Base-by-base conservation (phyloP, 2,329 filamentous ascomycete species). In the Amesomyces nigricolor region DNA sequence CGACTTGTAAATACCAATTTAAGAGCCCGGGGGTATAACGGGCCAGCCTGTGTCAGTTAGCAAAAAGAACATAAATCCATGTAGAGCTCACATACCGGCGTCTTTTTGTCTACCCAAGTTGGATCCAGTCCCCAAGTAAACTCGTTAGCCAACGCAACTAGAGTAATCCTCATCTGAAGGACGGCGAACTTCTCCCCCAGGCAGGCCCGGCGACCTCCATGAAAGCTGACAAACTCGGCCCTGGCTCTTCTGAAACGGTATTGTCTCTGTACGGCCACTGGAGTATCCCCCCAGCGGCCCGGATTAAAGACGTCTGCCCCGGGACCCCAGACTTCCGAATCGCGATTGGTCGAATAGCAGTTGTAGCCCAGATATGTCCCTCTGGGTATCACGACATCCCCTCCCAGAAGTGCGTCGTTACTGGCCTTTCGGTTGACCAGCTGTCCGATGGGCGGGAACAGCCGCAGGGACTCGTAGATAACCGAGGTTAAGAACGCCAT, bases 401-500 rank as follows among this genome's bases (percentile, higher is more conserved):
- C 59, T 16, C 57, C 57, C 2, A 61, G 43, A 16, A 57, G 22
- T 6, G 42, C 45, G 22, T 59, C 37, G 8, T 49, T 13, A 19
- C 38, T 46, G 2, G 54, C 51, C 13, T 45, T 69, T 5, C 75
- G 70, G 52, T 79, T 79, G 59, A 78, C 73, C 42, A 79, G 67
- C 56, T 78, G 75, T 0, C 69, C 72, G 49, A 79, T 72, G 7
- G 77, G 76, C 0, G 77, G 77, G 54, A 74, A 76, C 45, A 79
- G 67, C 2, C 77, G 73, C 11, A 79, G 68, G 19, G 68, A 65
- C 51, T 79, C 76, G 58, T 75, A 73, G 17, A 78, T 65, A 22
- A 75, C 68, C 0, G 76, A 66, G 1, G 71, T 75, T 5, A 79
- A 65, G 32, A 70, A 69, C 0, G 75, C 74, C 29, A 77, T 65